These are phyloP conservation scores for Cicer judaicum DNA, from an alignment of 306 rosid genomes.

Conservation along the genomic window DNA sequence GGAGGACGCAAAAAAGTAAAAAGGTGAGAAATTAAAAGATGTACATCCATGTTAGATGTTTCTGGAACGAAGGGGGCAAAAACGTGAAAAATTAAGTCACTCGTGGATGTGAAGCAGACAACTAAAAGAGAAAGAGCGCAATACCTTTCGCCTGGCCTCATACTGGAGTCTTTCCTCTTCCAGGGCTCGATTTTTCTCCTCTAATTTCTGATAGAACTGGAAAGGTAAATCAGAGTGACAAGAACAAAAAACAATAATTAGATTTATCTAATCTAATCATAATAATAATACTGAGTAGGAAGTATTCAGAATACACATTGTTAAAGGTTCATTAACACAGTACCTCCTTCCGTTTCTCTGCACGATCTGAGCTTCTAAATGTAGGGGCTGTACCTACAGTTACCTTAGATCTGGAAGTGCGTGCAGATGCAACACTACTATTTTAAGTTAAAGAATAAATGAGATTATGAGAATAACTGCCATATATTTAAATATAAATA, in stretches of 20 bases:
- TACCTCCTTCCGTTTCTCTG: conserved; percentile 96
- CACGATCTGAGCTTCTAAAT: conserved; percentile 66
- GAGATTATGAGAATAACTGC: conserved; percentile 15
- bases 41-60: conserved; percentile 19
- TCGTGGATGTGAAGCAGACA: conserved; percentile 24
- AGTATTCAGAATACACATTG: conserved; percentile 28
- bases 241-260: conserved; percentile 38
- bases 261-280: conserved; percentile 23
- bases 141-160: conserved; percentile 87
- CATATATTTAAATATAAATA: conserved; percentile 4
- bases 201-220: conserved; percentile 82
- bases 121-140: conserved; percentile 4
- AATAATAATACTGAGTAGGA: conserved; percentile 7
- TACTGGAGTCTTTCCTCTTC: conserved; percentile 80
- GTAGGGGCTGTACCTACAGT: conserved; percentile 90
- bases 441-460: conserved; percentile 56
- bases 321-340: conserved; percentile 31
- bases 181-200: conserved; percentile 89
- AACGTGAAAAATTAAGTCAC: not conserved
- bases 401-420: conserved; percentile 71
- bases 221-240: conserved; percentile 44
- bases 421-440: conserved; percentile 70
- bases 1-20: conserved; percentile 2
- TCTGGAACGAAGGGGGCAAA: not conserved
- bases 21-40: not conserved